Conservation (phyloP, 2,329 filamentous ascomycete species). For the Aspergillus puulaauensis region DNA sequence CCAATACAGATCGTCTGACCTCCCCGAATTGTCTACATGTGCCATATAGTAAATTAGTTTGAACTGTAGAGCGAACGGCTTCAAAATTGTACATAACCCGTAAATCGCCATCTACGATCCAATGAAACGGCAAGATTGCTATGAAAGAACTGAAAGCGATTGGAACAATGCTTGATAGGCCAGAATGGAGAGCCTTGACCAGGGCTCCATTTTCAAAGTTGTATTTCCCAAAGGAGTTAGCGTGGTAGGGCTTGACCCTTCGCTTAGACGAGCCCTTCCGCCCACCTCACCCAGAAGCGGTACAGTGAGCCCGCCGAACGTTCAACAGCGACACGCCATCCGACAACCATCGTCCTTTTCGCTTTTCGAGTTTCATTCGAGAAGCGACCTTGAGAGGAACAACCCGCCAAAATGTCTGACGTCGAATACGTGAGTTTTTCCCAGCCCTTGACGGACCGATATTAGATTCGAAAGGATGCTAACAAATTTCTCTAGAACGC, state of each 20-base stretch:
- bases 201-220: not conserved
- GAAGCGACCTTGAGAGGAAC: slow-evolving; percentile 45
- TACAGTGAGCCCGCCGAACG: slow-evolving; percentile 27
- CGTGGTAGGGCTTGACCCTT: slow-evolving; percentile 42
- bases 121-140: not conserved
- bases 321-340: slow-evolving; percentile 36
- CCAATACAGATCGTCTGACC: slow-evolving; percentile 38
- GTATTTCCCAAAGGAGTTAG: slow-evolving; percentile 25
- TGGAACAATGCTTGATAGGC: slow-evolving; percentile 1
- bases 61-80: not conserved
- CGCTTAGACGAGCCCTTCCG: slow-evolving; percentile 44
- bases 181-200: not conserved
- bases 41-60: not conserved
- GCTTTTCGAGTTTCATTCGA: slow-evolving; percentile 48
- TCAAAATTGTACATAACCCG: not conserved
- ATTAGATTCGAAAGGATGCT: slow-evolving; percentile 27
- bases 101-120: not conserved
- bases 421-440: slow-evolving; percentile 73
- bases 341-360: slow-evolving; percentile 41
- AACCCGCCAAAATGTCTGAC: slow-evolving; percentile 77
- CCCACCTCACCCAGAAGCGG: slow-evolving; percentile 36
- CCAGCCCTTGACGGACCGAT: not conserved
- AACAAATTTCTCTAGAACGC: slow-evolving; percentile 67
- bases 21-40: slow-evolving; percentile 20
- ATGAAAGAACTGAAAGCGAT: not conserved